phyloP scores from a whole-genome alignment of 805 yeast genomes.

The Wickerhamomyces chaumierensis region DNA sequence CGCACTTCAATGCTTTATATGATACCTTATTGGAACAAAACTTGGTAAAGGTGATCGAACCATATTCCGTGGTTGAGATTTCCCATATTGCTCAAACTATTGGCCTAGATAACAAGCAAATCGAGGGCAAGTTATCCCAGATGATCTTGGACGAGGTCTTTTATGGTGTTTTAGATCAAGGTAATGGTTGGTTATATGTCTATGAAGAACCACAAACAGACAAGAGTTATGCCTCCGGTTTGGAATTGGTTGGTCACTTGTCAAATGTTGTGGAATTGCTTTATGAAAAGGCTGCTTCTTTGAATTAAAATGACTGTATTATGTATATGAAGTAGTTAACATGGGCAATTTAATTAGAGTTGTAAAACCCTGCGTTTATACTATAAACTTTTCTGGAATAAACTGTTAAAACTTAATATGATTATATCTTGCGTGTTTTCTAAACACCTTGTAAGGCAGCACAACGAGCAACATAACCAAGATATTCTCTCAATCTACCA shows the following conservation, averaged over 20 bases:
- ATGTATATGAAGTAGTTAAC: too few relatives aligned
- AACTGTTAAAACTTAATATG: too few relatives aligned
- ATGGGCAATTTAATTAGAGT: too few relatives aligned
- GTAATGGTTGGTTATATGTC: conserved; percentile 92
- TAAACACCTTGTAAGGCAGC: conserved; percentile 35
- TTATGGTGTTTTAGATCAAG: conserved; percentile 94
- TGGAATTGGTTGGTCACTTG: conserved; percentile 80
- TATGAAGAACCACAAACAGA: conserved; percentile 85
- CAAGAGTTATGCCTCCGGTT: conserved; percentile 77
- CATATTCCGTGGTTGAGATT: conserved; percentile 92
- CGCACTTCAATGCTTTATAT: conserved; percentile 86
- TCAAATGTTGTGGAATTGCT: conserved; percentile 80
- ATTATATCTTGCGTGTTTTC: background rate
- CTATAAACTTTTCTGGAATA: too few relatives aligned
- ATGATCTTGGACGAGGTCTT: conserved; percentile 96
- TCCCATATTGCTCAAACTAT: conserved; percentile 78
- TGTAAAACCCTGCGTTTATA: too few relatives aligned
- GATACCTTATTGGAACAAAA: conserved; percentile 91
- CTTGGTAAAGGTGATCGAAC: conserved; percentile 87
- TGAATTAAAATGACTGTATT: too few relatives aligned
- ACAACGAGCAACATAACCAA: conserved; percentile 41
- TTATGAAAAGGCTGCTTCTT: conserved; percentile 84
- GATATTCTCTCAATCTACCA: conserved; percentile 44
- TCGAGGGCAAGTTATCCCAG: conserved; percentile 89
- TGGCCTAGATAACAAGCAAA: conserved; percentile 77